Evolutionary conservation across 768 basidiomycete genomes (phyloP), one percentile per base, ranked within the genome.

Genomic region (Phlegmacium glaucopus): DNA sequence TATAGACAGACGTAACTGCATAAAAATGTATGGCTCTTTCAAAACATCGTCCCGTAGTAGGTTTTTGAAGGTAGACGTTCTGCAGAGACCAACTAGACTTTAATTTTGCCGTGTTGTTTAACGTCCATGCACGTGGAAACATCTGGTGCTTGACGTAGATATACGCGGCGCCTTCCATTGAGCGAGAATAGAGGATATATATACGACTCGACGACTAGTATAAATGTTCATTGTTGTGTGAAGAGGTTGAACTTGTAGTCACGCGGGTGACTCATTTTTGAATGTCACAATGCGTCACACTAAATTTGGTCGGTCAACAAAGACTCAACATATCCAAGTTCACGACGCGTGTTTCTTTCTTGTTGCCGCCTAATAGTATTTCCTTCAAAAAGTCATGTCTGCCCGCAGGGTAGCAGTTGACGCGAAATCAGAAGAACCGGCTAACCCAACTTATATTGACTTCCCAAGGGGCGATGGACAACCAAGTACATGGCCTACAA

Each of bases 31-130:
- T 61, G 53, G 62, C 68, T 60, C 59, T 57, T 70, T 75, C 79
- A 77, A 78, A 74, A 69, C 74, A 69, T 74, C 78, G 52, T 58
- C 67, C 70, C 65, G 53, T 61, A 44, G 53, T 61, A 44, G 2
- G 47, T 38, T 39, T 50, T 52, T 47, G 60, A 71, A 68, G 76
- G 76, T 66, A 66, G 76, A 82, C 73, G 75, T 74, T 83, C 82
- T 83, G 80, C 79, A 67, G 65, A 68, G 62, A n/a, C n/a, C n/a
- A n/a, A 61, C 60, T 18, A 55, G 58, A 55, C 30, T 30, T 73
- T 47, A 9, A 42, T 85, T 55, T 85, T 49, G 82, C 82, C 80
- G 74, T 63, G 77, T 74, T 57, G 83, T 85, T 85, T 85, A 85
- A 83, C 83, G 75, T 67, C 77, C 62, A 64, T 68, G 74, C 78